Evolutionary conservation across 2,329 filamentous ascomycete genomes (phyloP).

Genomic region (Arthrobotrys pseudoclavata): DNA sequence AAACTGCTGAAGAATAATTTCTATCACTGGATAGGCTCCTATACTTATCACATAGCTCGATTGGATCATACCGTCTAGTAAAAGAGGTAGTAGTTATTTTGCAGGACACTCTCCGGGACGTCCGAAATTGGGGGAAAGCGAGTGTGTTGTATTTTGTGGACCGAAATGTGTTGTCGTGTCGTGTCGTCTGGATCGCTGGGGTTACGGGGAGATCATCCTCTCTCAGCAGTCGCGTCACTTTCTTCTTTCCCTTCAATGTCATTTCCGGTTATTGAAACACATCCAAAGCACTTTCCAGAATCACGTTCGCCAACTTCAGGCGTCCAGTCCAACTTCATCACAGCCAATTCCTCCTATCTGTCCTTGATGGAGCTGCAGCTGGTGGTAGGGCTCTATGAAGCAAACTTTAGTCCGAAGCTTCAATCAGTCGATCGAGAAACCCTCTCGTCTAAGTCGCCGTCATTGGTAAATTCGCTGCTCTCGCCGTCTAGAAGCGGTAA

Average conservation of each 20-base stretch:
- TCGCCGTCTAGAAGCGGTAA: background rate
- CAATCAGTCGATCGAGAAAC: conserved; percentile 3
- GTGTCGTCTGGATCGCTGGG: conserved; percentile 16
- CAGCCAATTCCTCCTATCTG: background rate
- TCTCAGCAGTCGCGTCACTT: conserved; percentile 21
- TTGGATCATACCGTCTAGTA: background rate
- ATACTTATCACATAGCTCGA: background rate
- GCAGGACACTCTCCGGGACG: background rate
- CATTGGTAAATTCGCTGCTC: background rate
- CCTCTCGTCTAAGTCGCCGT: background rate
- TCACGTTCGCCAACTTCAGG: background rate
- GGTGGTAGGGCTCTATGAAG: background rate
- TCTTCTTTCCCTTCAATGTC: conserved; percentile 7
- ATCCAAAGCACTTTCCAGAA: background rate
- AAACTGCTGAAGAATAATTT: background rate
- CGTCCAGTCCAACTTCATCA: background rate
- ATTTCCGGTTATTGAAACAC: background rate
- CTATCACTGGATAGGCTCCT: background rate
- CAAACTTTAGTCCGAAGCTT: conserved; percentile 9
- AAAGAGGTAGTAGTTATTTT: background rate
- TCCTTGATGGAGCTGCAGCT: background rate
- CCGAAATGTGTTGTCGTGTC: conserved; percentile 26
- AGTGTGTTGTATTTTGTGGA: conserved; percentile 20
- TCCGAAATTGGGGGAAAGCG: background rate
- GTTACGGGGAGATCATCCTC: conserved; percentile 12